A percentile compares a stretch with the other conserved stretches of the same genome.
These are phyloP conservation scores for Kalaharituber pfeilii DNA, from an alignment of 2,329 filamentous ascomycete genomes.

Conservation along the genomic window DNA sequence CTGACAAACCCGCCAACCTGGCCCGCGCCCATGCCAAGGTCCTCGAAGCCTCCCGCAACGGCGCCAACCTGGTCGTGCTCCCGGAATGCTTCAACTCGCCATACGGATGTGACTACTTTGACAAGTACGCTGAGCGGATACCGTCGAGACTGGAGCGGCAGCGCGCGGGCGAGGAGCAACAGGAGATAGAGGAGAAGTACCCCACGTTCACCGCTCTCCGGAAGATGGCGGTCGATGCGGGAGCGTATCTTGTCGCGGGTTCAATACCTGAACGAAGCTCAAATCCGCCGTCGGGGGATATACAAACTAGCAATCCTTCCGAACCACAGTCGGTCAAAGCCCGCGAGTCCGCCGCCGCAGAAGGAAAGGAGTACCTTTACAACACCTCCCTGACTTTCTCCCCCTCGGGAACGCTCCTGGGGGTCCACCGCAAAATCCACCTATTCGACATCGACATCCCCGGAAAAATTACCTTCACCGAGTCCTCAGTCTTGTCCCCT, in stretches of 20 bases:
- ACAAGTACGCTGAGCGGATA: slow-evolving; percentile 80
- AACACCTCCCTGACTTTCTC: slow-evolving; percentile 80
- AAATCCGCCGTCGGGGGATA: background rate
- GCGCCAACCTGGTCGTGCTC: slow-evolving; percentile 74
- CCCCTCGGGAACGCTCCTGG: slow-evolving; percentile 62
- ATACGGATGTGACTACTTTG: slow-evolving; percentile 72
- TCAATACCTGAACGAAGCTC: slow-evolving; percentile 63
- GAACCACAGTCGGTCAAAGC: background rate
- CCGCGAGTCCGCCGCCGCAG: slow-evolving; percentile 29
- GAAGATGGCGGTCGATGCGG: slow-evolving; percentile 58
- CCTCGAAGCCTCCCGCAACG: slow-evolving; percentile 54
- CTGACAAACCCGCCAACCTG: slow-evolving; percentile 77
- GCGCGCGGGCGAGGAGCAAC: background rate
- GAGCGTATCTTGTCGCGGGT: slow-evolving; percentile 70
- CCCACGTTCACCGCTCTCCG: slow-evolving; percentile 77
- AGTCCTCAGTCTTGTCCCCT: slow-evolving; percentile 73
- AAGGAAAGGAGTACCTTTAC: slow-evolving; percentile 47
- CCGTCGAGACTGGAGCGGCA: slow-evolving; percentile 43
- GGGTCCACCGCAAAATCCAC: slow-evolving; percentile 81
- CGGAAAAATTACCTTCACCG: slow-evolving; percentile 77
- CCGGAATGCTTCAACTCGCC: slow-evolving; percentile 99
- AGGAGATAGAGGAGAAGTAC: slow-evolving; percentile 46
- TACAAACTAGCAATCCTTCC: background rate
- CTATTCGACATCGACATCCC: slow-evolving; percentile 97
- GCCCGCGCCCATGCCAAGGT: slow-evolving; percentile 64